Percentiles rank a stretch among this genome's conserved stretches.
phyloP scores from a whole-genome alignment of 176 grass and related monocot species.

The Eremochloa ophiuroides region DNA sequence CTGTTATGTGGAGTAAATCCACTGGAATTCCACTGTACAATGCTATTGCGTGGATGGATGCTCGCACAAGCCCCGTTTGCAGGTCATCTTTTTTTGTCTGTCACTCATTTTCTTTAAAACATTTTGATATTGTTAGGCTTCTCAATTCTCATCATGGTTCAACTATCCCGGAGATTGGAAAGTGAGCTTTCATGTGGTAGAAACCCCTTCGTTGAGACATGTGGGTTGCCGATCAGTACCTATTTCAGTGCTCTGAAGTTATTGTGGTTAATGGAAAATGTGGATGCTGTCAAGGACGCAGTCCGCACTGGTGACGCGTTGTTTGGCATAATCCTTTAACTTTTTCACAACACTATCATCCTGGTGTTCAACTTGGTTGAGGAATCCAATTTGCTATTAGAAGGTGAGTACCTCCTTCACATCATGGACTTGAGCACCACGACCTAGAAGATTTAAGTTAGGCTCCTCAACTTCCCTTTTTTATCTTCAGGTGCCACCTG shows the following conservation, averaged over 20 bases:
- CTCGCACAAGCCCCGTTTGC: constrained; percentile 83
- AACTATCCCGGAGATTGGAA: constrained; percentile 62
- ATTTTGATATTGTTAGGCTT: not conserved
- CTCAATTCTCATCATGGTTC: not conserved
- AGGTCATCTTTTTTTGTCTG: constrained; percentile 32
- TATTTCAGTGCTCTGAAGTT: constrained; percentile 94
- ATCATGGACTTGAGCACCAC: no score
- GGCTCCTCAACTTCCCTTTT: no score
- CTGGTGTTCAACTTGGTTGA: no score
- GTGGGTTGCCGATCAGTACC: constrained; percentile 83
- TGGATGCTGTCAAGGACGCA: constrained; percentile 64
- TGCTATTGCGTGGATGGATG: constrained; percentile 98
- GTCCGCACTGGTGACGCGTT: constrained; percentile 58
- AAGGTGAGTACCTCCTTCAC: no score
- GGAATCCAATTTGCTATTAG: no score
- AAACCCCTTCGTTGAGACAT: constrained; percentile 71
- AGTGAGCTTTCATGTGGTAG: constrained; percentile 66
- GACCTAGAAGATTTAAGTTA: no score
- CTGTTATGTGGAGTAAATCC: constrained; percentile 90
- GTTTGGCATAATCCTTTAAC: constrained; percentile 58
- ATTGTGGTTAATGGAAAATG: constrained; percentile 91
- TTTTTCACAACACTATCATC: no score
- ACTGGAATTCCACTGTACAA: constrained; percentile 82
- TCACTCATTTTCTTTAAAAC: not conserved
- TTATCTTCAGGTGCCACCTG: no score